A percentile compares a stretch with the other conserved stretches of the same genome.
These are phyloP conservation scores for Centrapalus pauciflorus DNA, from an alignment of 129 eudicot genomes.

Conservation along the genomic window DNA sequence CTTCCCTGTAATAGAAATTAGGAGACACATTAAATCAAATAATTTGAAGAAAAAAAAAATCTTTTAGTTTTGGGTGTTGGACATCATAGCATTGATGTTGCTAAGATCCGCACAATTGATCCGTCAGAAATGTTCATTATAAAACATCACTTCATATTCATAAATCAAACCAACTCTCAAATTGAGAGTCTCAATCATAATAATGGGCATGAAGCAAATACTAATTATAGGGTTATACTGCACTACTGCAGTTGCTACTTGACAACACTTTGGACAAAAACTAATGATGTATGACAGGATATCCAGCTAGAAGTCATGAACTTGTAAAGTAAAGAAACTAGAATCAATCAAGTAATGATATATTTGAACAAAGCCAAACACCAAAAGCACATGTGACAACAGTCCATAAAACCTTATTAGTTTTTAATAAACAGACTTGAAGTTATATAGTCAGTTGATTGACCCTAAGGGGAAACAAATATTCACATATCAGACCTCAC, in stretches of 20 bases:
- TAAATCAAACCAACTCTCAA: too few relatives aligned
- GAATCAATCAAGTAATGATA: neutral
- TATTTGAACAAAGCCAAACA: neutral
- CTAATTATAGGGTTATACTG: neutral
- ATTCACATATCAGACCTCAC: neutral
- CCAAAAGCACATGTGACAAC: neutral
- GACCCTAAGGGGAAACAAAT: neutral
- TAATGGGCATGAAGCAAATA: neutral
- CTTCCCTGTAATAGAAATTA: slow-evolving; percentile 45
- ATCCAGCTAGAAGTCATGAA: neutral
- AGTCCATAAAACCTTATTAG: neutral
- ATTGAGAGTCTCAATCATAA: neutral
- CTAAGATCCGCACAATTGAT: neutral
- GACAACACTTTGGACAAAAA: neutral
- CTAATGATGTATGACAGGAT: neutral
- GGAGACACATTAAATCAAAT: slow-evolving; percentile 1
- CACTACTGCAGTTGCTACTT: neutral
- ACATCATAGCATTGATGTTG: neutral
- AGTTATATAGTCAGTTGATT: neutral
- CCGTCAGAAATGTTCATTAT: neutral
- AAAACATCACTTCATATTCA: neutral
- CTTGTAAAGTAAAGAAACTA: neutral
- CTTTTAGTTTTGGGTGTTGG: too few relatives aligned
- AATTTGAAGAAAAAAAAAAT: too few relatives aligned
- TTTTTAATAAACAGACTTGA: neutral